Evolutionary conservation across 257 asterid species (phyloP).

Genomic region (Solanum neorickii): DNA sequence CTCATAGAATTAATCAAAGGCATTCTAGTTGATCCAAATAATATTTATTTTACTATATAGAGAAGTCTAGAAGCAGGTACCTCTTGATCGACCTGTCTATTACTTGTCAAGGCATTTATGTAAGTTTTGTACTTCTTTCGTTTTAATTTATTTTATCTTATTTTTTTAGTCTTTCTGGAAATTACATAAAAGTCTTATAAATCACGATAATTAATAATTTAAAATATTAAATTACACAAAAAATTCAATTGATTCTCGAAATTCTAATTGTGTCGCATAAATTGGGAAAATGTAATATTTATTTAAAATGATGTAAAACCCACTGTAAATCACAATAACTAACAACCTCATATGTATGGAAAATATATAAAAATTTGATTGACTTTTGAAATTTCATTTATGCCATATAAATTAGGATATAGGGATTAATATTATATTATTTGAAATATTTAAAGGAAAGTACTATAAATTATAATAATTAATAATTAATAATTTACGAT

Average conservation of each 20-base stretch:
- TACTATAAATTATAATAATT: no score
- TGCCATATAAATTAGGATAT: not conserved
- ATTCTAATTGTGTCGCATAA: not conserved
- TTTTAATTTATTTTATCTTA: no score
- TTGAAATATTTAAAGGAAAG: no score
- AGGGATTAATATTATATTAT: not conserved
- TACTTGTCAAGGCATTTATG: not conserved
- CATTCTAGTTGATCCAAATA: not conserved
- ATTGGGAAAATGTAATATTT: no score
- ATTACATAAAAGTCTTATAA: no score
- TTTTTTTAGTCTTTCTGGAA: not conserved
- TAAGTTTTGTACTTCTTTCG: not conserved
- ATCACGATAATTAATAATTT: no score
- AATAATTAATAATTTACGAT: no score
- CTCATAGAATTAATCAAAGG: not conserved
- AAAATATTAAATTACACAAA: no score
- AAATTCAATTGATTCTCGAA: no score
- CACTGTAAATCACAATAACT: not conserved
- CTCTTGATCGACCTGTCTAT: not conserved
- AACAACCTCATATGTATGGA: not conserved
- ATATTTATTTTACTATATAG: not conserved
- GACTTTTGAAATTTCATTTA: not conserved
- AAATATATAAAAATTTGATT: no score
- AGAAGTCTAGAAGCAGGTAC: not conserved
- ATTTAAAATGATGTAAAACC: not conserved